These are phyloP conservation scores for Taphrina sp. DNA, from an alignment of 1,139 yeast genomes.

Conservation along the genomic window DNA sequence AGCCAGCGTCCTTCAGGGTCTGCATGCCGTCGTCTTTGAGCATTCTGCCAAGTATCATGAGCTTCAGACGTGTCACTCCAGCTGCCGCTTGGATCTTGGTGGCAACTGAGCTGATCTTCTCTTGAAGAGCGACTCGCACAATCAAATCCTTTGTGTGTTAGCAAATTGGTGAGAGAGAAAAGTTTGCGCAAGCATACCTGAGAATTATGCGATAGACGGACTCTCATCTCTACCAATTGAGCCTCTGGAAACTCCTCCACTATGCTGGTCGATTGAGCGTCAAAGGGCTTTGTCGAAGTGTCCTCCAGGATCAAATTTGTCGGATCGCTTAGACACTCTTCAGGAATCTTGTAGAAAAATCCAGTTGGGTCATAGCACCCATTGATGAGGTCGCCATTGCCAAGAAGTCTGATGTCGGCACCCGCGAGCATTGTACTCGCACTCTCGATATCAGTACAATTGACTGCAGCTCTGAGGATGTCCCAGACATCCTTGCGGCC, in stretches of 20 bases:
- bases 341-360: conserved; percentile 28
- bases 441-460: conserved; percentile 21
- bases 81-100: conserved; percentile 26
- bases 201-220: conserved; percentile 28
- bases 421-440: conserved; percentile 25
- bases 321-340: conserved; percentile 28
- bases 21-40: conserved; percentile 29
- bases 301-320: conserved; percentile 14
- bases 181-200: not conserved
- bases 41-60: conserved; percentile 28
- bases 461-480: conserved; percentile 25
- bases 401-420: conserved; percentile 23
- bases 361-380: conserved; percentile 31
- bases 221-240: conserved; percentile 19
- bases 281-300: not conserved
- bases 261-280: not conserved
- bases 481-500: conserved; percentile 30
- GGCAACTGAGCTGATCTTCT: conserved; percentile 30
- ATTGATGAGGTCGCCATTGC: conserved; percentile 28
- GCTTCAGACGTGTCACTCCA: conserved; percentile 25
- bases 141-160: conserved; percentile 6
- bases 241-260: conserved; percentile 22
- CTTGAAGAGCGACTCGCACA: conserved; percentile 21
- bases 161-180: too few relatives aligned
- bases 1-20: conserved; percentile 29